phyloP scores from a whole-genome alignment of 305 asterid genomes.

The Fraxinus nigra region DNA sequence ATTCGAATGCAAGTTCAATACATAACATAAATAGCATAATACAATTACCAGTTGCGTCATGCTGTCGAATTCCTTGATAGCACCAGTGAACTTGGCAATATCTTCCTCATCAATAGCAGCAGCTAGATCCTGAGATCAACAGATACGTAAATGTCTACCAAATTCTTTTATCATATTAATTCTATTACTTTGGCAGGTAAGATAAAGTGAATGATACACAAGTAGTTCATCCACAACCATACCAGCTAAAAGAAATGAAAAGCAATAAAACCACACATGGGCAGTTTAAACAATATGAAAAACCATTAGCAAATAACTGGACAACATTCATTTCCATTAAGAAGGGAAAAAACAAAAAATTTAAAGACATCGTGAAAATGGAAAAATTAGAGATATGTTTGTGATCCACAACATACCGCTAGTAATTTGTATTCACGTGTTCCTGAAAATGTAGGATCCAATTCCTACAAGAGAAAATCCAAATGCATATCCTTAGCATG shows the following conservation, averaged over 20 bases:
- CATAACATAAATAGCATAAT: neutral
- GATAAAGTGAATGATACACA: conserved; percentile 12
- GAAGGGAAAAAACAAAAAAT: neutral
- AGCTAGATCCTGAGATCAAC: conserved; percentile 43
- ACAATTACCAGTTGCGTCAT: conserved; percentile 51
- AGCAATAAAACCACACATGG: neutral
- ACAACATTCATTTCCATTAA: neutral
- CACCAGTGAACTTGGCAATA: conserved; percentile 51
- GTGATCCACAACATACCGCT: conserved; percentile 39
- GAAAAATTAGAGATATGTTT: neutral
- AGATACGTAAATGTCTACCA: conserved; percentile 7
- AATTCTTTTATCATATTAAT: conserved; percentile 7
- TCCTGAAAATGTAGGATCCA: conserved; percentile 68
- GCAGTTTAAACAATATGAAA: neutral
- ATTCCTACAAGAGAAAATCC: conserved; percentile 35
- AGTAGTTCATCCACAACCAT: conserved; percentile 3
- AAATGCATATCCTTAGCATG: conserved; percentile 9
- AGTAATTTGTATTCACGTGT: conserved; percentile 60
- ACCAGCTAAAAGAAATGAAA: neutral
- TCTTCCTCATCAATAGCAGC: conserved; percentile 62
- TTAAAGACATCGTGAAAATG: neutral
- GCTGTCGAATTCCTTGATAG: conserved; percentile 60
- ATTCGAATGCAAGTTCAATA: conserved; percentile 3
- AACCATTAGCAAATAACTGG: neutral
- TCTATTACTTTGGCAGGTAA: neutral